Evolutionary conservation across 2,329 filamentous ascomycete species (phyloP), one percentile per base, ranked within the genome.

Genomic region (Aciculosporium take): DNA sequence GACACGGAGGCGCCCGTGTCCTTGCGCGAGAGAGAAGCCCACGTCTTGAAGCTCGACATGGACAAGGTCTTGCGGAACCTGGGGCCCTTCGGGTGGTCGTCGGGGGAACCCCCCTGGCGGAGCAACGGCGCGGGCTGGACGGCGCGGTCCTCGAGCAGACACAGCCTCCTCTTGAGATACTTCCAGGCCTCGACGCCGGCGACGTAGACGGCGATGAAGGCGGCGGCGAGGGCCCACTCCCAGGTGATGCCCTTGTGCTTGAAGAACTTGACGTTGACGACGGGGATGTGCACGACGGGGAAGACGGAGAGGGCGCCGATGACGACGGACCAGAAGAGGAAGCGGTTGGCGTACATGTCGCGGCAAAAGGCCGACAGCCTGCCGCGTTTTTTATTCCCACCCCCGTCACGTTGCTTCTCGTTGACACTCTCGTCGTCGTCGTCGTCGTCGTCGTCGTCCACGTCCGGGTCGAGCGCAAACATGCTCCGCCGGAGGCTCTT

Each of bases 161-260:
- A 58, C 50, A 68, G 67, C 34, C 55, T 51, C 38, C 81, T 67
- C 72, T 87, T 87, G 46, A 61, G 58, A 51, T 70, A 69, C 64
- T 87, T 86, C 81, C 81, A 88, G 8, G 63, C 56, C 64, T 88
- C 83, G 31, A 85, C 69, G 21, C 79, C 78, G 0, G 68, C 57
- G 36, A 87, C 70, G 53, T 81, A 87, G 4, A 84, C 54, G 10
- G 79, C 48, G 0, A 78, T 71, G 44, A 74, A 75, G 17, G 76
- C 71, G 25, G 84, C 65, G 0, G 81, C 73, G 5, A 87, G 64
- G 1, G 70, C 74, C 81, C 81, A 87, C 56, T 86, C 82, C 83
- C 82, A 87, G 15, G 65, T 69, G 50, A 87, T 85, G 15, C 67
- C 69, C 7, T 63, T 69, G 61, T 86, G 81, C 62, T 82, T 81